phyloP scores from a whole-genome alignment of 106 monocot species.

The Hemerocallis citrina region DNA sequence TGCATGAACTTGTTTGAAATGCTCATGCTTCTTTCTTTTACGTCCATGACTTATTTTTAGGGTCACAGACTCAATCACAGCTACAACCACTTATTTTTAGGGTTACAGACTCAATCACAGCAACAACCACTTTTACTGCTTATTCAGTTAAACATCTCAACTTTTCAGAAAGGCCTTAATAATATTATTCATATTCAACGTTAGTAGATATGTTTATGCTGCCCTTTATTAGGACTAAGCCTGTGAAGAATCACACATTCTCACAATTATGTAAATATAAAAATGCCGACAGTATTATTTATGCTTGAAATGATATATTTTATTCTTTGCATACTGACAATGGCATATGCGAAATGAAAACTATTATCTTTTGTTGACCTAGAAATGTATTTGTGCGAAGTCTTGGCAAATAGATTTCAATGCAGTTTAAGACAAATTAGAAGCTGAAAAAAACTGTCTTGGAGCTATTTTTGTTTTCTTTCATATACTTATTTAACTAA shows the following conservation, averaged over 20 bases:
- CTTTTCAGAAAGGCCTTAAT: too few relatives aligned
- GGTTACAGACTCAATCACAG: too few relatives aligned
- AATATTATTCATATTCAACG: too few relatives aligned
- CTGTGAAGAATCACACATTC: too few relatives aligned
- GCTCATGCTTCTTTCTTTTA: neutral
- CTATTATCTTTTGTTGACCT: neutral
- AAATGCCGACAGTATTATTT: neutral
- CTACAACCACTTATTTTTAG: neutral
- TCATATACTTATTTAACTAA: neutral
- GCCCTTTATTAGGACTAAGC: too few relatives aligned
- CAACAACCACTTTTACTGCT: too few relatives aligned
- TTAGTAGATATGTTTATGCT: too few relatives aligned
- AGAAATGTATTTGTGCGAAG: neutral
- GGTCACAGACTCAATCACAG: neutral
- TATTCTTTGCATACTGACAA: neutral
- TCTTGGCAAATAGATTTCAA: neutral
- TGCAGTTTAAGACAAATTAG: neutral
- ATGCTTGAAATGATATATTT: neutral
- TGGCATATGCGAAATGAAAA: neutral
- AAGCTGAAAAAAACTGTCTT: neutral
- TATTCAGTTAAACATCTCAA: too few relatives aligned
- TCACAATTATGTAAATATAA: too few relatives aligned
- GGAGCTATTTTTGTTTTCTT: neutral
- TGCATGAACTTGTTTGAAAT: neutral
- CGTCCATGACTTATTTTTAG: neutral